phyloP scores from a whole-genome alignment of 495 filamentous ascomycete species.

The Cenococcum geophilum region DNA sequence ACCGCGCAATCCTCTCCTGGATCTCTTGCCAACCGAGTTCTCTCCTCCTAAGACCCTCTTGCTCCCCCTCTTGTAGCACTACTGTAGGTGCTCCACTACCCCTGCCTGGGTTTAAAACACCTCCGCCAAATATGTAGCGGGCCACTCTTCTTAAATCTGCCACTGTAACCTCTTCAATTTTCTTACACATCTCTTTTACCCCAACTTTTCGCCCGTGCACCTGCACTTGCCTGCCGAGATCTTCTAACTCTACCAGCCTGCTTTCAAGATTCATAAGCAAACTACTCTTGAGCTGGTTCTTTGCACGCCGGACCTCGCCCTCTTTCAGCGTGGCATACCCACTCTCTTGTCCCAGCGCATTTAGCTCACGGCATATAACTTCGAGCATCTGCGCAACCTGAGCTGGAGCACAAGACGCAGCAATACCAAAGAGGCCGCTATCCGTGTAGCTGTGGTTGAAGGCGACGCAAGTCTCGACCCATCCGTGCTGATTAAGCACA shows the following conservation, averaged over 20 bases:
- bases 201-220: slow-evolving; percentile 88
- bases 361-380: slow-evolving; percentile 86
- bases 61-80: slow-evolving; percentile 75
- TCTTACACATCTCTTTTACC: slow-evolving; percentile 83
- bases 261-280: slow-evolving; percentile 97
- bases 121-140: slow-evolving; percentile 65
- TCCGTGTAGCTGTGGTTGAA: slow-evolving; percentile 98
- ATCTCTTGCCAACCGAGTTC: slow-evolving; percentile 80
- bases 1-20: slow-evolving; percentile 73
- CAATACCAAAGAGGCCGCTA: slow-evolving; percentile 89
- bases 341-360: slow-evolving; percentile 62
- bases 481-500: slow-evolving; percentile 92
- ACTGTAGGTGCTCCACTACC: slow-evolving; percentile 92
- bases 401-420: slow-evolving; percentile 72
- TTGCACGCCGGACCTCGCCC: slow-evolving; percentile 85
- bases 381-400: slow-evolving; percentile 76
- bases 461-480: slow-evolving; percentile 89
- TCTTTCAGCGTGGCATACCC: slow-evolving; percentile 48
- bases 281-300: slow-evolving; percentile 89
- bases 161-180: slow-evolving; percentile 77
- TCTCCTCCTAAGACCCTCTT: slow-evolving; percentile 47
- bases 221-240: slow-evolving; percentile 92
- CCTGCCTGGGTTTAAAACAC: slow-evolving; percentile 64
- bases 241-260: slow-evolving; percentile 97
- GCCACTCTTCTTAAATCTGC: slow-evolving; percentile 84